Evolutionary conservation across 352 stramenopile species (phyloP).

Genomic region (Globisporangium middletonii): DNA sequence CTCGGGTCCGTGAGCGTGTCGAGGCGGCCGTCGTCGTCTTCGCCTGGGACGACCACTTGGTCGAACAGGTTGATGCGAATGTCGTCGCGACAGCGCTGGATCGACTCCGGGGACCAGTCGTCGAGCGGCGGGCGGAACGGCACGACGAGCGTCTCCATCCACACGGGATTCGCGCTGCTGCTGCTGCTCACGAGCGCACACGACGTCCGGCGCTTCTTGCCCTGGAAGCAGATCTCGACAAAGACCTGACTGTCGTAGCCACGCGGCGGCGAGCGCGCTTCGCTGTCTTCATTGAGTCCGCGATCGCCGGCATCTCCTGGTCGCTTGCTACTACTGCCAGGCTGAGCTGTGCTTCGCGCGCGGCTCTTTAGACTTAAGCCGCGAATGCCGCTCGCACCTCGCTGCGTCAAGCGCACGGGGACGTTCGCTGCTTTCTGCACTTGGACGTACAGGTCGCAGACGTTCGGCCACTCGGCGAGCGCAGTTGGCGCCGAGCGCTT

Average conservation of each 20-base stretch:
- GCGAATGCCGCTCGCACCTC: slow-evolving; percentile 3
- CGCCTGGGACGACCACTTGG: slow-evolving; percentile 46
- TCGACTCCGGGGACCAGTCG: slow-evolving; percentile 72
- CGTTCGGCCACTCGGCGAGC: slow-evolving; percentile 45
- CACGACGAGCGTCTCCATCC: slow-evolving; percentile 90
- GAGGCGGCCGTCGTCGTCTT: slow-evolving; percentile 28
- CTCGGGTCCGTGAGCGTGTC: slow-evolving; percentile 13
- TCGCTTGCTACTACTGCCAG: neutral
- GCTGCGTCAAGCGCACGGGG: slow-evolving; percentile 40
- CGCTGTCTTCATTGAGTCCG: neutral
- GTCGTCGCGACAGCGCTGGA: slow-evolving; percentile 66
- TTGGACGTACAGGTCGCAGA: slow-evolving; percentile 80
- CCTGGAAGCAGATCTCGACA: slow-evolving; percentile 83
- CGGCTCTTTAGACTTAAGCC: neutral
- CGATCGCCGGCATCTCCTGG: neutral
- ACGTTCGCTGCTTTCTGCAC: slow-evolving; percentile 76
- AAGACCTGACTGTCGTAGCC: slow-evolving; percentile 48
- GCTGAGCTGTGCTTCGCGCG: neutral
- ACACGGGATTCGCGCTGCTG: slow-evolving; percentile 54
- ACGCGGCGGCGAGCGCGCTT: neutral
- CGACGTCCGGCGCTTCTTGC: slow-evolving; percentile 61
- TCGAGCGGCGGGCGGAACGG: slow-evolving; percentile 80
- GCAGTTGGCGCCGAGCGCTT: slow-evolving; percentile 16
- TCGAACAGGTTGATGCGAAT: slow-evolving; percentile 89
- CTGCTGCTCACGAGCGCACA: slow-evolving; percentile 27